These are phyloP conservation scores for Phalaenopsis equestris DNA, from an alignment of 106 monocot species.

Conservation along the genomic window DNA sequence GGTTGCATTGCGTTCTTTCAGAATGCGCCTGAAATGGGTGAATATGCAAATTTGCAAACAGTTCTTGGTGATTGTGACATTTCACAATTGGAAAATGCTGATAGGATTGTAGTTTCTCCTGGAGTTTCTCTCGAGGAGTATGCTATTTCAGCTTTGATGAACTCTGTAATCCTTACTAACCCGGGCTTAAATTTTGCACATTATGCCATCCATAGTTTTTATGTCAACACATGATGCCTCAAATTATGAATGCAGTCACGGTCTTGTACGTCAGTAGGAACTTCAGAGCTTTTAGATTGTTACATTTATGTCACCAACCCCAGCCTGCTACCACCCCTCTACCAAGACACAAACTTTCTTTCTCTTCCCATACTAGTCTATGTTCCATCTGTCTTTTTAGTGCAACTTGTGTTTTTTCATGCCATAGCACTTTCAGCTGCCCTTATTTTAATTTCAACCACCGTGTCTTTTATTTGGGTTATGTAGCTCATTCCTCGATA, in stretches of 20 bases:
- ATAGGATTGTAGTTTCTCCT: conserved; percentile 47
- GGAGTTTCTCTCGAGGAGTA: conserved; percentile 37
- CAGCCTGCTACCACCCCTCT: background rate
- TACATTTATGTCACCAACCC: background rate
- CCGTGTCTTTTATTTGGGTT: background rate
- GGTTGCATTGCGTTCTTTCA: conserved; percentile 10
- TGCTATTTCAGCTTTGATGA: conserved; percentile 25
- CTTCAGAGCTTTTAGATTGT: background rate
- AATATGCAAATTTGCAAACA: conserved; percentile 21
- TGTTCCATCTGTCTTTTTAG: background rate
- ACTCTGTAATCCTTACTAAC: conserved; percentile 16
- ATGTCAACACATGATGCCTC: background rate
- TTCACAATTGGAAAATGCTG: conserved; percentile 14
- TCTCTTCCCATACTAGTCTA: background rate
- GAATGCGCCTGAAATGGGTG: conserved; percentile 27
- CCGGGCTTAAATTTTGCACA: background rate
- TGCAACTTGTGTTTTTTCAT: background rate
- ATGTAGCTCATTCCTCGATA: background rate
- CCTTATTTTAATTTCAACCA: background rate
- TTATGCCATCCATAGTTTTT: background rate
- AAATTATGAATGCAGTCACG: background rate
- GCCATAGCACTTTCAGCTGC: background rate
- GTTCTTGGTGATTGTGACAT: conserved; percentile 33
- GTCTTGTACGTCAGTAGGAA: background rate
- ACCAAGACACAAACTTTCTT: background rate